phyloP scores from a whole-genome alignment of 139 green algal genomes.

The Deuterostichococcus epilithicus region DNA sequence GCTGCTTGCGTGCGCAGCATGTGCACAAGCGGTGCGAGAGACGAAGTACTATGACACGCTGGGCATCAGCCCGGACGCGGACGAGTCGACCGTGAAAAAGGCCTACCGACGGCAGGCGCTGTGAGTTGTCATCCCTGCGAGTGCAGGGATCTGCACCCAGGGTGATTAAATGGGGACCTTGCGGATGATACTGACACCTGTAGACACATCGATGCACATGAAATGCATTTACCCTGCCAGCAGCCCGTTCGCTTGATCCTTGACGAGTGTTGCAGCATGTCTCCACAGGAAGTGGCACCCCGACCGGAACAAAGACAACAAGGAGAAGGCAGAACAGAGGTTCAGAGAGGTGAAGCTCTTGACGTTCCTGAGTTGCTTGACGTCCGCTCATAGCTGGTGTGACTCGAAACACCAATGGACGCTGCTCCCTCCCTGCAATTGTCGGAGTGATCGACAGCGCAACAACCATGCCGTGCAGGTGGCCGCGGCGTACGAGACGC shows the following conservation, averaged over 20 bases:
- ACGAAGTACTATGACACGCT: slow-evolving; percentile 74
- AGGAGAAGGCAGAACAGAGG: slow-evolving; percentile 69
- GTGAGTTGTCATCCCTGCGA: slow-evolving; percentile 20
- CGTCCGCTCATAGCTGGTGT: neutral
- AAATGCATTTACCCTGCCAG: too few relatives aligned
- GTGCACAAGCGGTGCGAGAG: slow-evolving; percentile 41
- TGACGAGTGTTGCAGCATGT: too few relatives aligned
- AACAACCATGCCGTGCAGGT: slow-evolving; percentile 36
- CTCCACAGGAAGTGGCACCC: slow-evolving; percentile 73
- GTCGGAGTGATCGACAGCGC: too few relatives aligned
- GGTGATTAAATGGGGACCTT: too few relatives aligned
- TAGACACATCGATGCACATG: too few relatives aligned
- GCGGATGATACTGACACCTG: too few relatives aligned
- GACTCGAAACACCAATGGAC: neutral
- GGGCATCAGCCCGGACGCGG: slow-evolving; percentile 55
- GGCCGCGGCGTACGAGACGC: slow-evolving; percentile 73
- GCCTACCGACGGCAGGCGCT: slow-evolving; percentile 71
- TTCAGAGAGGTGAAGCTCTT: slow-evolving; percentile 54
- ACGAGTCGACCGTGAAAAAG: slow-evolving; percentile 80
- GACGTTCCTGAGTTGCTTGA: neutral
- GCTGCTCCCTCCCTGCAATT: neutral
- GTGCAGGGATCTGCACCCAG: neutral
- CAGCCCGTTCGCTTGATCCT: too few relatives aligned
- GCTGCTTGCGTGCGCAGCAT: neutral
- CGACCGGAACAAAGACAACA: slow-evolving; percentile 75